Evolutionary conservation across 495 filamentous ascomycete species (phyloP).

Genomic region (Paragyromitra xinjiangensis): DNA sequence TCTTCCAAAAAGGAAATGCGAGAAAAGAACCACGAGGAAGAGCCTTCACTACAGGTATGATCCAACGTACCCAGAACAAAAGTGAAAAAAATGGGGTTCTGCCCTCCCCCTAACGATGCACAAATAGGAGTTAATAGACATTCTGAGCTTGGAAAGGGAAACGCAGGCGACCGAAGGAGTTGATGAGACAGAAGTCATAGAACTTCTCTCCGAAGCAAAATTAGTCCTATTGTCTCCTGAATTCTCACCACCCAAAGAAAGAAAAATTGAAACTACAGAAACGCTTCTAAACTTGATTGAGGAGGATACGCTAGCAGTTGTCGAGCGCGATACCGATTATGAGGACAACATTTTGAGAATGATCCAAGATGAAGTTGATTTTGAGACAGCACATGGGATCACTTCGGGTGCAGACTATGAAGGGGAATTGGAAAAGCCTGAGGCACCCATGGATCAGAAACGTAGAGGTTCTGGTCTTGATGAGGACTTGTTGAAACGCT

Average conservation of each 20-base stretch:
- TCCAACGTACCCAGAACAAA: not conserved
- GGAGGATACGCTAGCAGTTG: conserved; percentile 3
- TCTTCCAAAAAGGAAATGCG: not conserved
- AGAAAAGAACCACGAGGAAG: conserved; percentile 4
- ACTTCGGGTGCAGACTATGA: not conserved
- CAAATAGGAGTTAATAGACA: conserved; percentile 39
- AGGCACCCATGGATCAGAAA: not conserved
- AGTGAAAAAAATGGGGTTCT: not conserved
- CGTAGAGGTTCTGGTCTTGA: conserved; percentile 23
- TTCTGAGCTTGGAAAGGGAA: conserved; percentile 19
- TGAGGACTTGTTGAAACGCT: conserved; percentile 43
- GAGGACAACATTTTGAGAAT: conserved; percentile 44
- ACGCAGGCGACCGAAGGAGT: not conserved
- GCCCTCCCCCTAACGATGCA: not conserved
- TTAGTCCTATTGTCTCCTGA: not conserved
- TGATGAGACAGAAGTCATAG: conserved; percentile 34
- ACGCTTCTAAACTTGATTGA: conserved; percentile 12
- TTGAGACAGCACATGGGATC: conserved; percentile 39
- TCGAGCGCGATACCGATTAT: conserved; percentile 16
- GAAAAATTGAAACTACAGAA: not conserved
- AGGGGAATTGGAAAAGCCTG: not conserved
- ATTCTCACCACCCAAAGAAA: not conserved
- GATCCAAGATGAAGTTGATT: conserved; percentile 51
- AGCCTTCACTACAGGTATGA: conserved; percentile 25
- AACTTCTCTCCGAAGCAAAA: conserved; percentile 39